phyloP scores from a whole-genome alignment of 805 yeast genomes.

The Saturnispora halmiae region DNA sequence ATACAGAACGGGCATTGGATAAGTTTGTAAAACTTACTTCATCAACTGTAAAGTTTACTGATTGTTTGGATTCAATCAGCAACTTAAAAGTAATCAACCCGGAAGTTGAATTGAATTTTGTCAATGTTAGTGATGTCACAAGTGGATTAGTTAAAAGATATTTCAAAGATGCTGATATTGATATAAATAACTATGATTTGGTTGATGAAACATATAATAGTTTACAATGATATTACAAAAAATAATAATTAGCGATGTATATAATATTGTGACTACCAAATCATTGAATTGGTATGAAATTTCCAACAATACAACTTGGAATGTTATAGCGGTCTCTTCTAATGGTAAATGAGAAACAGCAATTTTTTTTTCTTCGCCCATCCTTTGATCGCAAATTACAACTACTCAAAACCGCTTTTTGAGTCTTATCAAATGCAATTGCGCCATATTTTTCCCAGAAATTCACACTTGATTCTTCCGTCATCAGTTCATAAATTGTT shows the following conservation, averaged over 20 bases:
- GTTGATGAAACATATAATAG: conserved; percentile 9
- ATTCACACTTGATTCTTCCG: conserved; percentile 91
- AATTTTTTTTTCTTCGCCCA: conserved; percentile 68
- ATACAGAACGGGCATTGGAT: conserved; percentile 17
- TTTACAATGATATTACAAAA: conserved; percentile 24
- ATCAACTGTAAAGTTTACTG: conserved; percentile 26
- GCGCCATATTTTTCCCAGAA: conserved; percentile 98
- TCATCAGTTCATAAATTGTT: conserved; percentile 89
- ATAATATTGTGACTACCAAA: too few species aligned
- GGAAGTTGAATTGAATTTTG: conserved; percentile 16
- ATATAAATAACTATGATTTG: conserved; percentile 9
- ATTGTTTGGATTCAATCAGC: conserved; percentile 24
- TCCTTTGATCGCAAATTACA: conserved; percentile 80
- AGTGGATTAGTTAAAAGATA: conserved; percentile 22
- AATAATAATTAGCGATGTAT: too few species aligned
- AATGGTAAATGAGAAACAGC: conserved; percentile 92
- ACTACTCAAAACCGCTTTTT: conserved; percentile 88
- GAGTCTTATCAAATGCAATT: conserved; percentile 91
- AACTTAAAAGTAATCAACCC: conserved; percentile 3
- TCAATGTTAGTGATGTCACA: conserved; percentile 27
- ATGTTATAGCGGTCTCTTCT: conserved; percentile 88
- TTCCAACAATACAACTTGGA: conserved; percentile 93
- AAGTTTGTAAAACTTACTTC: conserved; percentile 27
- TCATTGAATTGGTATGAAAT: conserved; percentile 68
- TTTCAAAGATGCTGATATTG: conserved; percentile 13